Evolutionary conservation across 1,284 basidiomycete species (phyloP).

Genomic region (Ustilago vetiveriae): DNA sequence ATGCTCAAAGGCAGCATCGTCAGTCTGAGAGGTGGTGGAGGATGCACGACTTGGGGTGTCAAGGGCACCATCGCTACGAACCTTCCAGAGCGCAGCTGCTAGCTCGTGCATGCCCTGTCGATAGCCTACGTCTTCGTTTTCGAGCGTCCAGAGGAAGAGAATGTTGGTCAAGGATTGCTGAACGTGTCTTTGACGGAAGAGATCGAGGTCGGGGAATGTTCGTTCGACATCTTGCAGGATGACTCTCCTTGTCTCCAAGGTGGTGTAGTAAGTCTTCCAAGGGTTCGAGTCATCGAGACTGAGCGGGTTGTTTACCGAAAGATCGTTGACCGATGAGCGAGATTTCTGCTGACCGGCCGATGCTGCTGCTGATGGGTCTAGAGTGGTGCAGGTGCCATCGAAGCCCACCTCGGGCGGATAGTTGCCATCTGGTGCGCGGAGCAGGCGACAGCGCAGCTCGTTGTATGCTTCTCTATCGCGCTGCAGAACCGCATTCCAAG

Average conservation of each 20-base stretch:
- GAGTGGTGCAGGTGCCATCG: conserved; percentile 21
- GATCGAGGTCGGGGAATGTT: conserved; percentile 54
- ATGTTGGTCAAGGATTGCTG: conserved; percentile 48
- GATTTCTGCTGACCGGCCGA: too few species aligned
- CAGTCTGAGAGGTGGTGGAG: background rate
- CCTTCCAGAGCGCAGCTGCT: conserved; percentile 55
- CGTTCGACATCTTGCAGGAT: conserved; percentile 58
- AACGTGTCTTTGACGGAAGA: conserved; percentile 33
- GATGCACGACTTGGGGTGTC: background rate
- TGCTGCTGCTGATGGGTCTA: background rate
- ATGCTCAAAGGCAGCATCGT: conserved; percentile 26
- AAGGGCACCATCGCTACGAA: conserved; percentile 32
- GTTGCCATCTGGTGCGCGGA: conserved; percentile 51
- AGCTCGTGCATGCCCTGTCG: conserved; percentile 67
- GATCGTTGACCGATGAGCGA: conserved; percentile 24
- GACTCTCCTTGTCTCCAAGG: conserved; percentile 43
- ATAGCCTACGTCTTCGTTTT: conserved; percentile 59
- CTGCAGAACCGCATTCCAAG: conserved; percentile 34
- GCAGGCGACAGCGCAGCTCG: conserved; percentile 29
- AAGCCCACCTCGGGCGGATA: conserved; percentile 50
- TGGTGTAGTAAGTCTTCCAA: conserved; percentile 52
- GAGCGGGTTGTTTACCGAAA: conserved; percentile 60
- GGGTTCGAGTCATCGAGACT: conserved; percentile 61
- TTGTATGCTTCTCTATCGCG: conserved; percentile 43
- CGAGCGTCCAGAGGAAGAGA: conserved; percentile 59